phyloP scores from a whole-genome alignment of 257 asterid species.

The Forsythia suspensa region DNA sequence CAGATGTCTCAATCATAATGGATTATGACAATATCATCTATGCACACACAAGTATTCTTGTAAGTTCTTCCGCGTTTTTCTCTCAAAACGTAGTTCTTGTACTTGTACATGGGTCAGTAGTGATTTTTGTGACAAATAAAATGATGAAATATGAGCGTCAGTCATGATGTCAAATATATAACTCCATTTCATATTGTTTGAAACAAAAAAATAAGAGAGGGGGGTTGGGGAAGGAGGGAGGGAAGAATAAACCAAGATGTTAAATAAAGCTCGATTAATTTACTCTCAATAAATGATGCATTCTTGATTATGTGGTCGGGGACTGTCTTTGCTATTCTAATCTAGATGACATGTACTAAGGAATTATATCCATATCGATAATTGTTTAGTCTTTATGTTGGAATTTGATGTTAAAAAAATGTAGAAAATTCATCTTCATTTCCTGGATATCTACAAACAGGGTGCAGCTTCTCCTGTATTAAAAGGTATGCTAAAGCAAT shows the following conservation, averaged over 20 bases:
- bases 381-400: background rate
- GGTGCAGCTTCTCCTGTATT: constrained; percentile 78
- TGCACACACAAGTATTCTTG: constrained; percentile 72
- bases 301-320: background rate
- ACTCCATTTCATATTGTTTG: background rate
- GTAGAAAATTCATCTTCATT: background rate
- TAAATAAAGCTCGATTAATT: no score
- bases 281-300: no score
- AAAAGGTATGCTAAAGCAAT: constrained; percentile 50
- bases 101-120: background rate
- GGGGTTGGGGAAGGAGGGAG: no score
- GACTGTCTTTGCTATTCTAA: background rate
- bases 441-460: constrained; percentile 36
- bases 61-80: constrained; percentile 28
- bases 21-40: constrained; percentile 56
- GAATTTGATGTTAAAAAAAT: background rate
- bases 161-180: background rate
- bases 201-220: no score
- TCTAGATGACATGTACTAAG: background rate
- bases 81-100: background rate
- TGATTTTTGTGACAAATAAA: background rate
- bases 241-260: no score
- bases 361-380: background rate
- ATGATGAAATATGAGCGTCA: background rate
- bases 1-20: constrained; percentile 63